Base-by-base conservation (phyloP, 2,329 filamentous ascomycete species). In the Exophiala lecanii-corni region DNA sequence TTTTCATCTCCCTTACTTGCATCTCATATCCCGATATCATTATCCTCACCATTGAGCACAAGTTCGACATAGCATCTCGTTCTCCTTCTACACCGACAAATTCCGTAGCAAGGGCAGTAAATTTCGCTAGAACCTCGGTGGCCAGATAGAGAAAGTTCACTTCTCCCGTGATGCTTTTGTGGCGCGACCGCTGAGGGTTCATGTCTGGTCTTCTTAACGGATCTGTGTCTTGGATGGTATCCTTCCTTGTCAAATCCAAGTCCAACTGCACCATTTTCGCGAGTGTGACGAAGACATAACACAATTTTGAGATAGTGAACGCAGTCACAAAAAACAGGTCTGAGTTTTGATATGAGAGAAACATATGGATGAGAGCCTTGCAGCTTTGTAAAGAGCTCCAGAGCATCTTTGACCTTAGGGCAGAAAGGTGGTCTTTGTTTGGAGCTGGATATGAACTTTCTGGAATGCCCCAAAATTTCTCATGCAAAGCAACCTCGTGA, bases 251-350 rank as follows among this genome's bases (percentile, higher is more conserved):
- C 25, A 28, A 28, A 28, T 28, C 25, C 25, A 28, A 28, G 25
- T 28, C 25, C 25, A 28, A 28, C 25, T 28, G 25, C 25, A 28
- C 25, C 25, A 28, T 28, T 28, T 28, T 28, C n/a, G 25, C 25
- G n/a, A 28, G 25, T 28, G 25, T 28, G 25, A 28, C 9, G 25
- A 28, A 28, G 25, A 28, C 25, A 28, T 28, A 28, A 28, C 25
- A 28, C n/a, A 28, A 28, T 28, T 28, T 28, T 28, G 25, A 28
- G 25, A 28, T n/a, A 28, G 25, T 28, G 25, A 28, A 28, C 25
- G 25, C 25, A 28, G 25, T 28, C 25, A 28, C 25, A n/a, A 28
- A 28, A 28, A 28, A 28, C 9, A 28, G 25, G 25, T 28, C 25
- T n/a, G 25, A 28, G 25, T 28, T 28, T 28, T 28, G 25, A 28